Percentiles rank a stretch among this genome's conserved stretches.
Evolutionary conservation across 2,329 filamentous ascomycete species (phyloP).

Genomic region (Pseudogymnoascus sp.): DNA sequence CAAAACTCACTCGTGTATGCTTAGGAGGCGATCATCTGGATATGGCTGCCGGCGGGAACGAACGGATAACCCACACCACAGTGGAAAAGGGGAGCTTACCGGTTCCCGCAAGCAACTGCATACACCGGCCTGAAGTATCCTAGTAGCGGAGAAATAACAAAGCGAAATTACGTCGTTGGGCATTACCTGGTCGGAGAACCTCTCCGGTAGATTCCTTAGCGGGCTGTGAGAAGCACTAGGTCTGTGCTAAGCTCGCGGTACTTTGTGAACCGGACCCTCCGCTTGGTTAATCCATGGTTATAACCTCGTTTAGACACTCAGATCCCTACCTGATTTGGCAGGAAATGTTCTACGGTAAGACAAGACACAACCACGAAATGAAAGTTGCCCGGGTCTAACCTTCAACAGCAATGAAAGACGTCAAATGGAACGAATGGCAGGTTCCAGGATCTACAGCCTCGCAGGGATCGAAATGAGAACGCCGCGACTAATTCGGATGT

Average conservation of each 20-base stretch:
- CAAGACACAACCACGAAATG: background rate
- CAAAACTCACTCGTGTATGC: background rate
- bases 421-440: background rate
- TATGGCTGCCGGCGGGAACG: background rate
- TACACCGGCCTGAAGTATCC: background rate
- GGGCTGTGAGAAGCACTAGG: background rate
- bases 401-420: background rate
- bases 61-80: background rate
- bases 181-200: background rate
- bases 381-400: background rate
- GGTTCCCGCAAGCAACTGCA: background rate
- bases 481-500: background rate
- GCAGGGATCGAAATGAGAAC: background rate
- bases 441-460: background rate
- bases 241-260: background rate
- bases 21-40: background rate
- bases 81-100: background rate
- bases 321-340: background rate
- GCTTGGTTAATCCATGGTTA: background rate
- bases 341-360: background rate
- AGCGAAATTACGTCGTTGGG: background rate
- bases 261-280: background rate
- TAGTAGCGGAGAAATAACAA: background rate
- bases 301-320: background rate
- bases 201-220: background rate